Evolutionary conservation across 2,329 filamentous ascomycete genomes (phyloP).

Genomic region (Cladosporium sp.): DNA sequence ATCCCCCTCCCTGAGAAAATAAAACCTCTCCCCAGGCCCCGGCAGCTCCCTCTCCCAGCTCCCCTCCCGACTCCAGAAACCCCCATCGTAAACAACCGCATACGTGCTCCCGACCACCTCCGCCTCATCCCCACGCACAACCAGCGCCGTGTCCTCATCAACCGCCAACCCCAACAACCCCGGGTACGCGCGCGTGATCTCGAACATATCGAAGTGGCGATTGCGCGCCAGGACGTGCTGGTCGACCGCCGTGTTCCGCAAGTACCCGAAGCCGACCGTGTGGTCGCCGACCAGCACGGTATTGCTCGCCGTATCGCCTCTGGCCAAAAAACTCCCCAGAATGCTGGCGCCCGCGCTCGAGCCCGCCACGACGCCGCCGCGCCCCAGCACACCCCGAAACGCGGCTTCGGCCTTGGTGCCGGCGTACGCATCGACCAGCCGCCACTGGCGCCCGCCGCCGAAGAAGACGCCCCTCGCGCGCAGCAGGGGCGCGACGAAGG

Average conservation of each 20-base stretch:
- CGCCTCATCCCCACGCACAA: constrained; percentile 18
- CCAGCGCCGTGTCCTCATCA: constrained; percentile 19
- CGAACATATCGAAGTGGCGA: constrained; percentile 7
- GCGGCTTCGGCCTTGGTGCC: constrained; percentile 17
- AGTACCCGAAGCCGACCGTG: constrained; percentile 19
- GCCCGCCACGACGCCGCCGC: constrained; percentile 19
- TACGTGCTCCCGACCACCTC: constrained; percentile 18
- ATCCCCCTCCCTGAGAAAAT: constrained; percentile 18
- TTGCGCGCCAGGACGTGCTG: constrained; percentile 21
- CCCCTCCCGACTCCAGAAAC: constrained; percentile 18
- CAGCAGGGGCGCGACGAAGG: constrained; percentile 17
- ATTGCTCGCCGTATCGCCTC: constrained; percentile 19
- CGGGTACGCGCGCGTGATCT: constrained; percentile 12
- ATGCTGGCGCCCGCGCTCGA: constrained; percentile 20
- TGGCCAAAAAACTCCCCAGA: constrained; percentile 18
- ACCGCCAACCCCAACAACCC: constrained; percentile 18
- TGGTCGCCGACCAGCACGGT: constrained; percentile 20
- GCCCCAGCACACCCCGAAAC: constrained; percentile 18
- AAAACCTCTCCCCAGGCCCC: constrained; percentile 15
- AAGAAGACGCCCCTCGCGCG: constrained; percentile 19
- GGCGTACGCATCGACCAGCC: constrained; percentile 20
- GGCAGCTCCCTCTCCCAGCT: constrained; percentile 16
- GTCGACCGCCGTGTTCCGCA: constrained; percentile 19
- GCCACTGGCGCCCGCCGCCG: constrained; percentile 21
- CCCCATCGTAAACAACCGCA: constrained; percentile 18